Evolutionary conservation across 805 yeast species (phyloP).

Genomic region (Candida wancherniae): DNA sequence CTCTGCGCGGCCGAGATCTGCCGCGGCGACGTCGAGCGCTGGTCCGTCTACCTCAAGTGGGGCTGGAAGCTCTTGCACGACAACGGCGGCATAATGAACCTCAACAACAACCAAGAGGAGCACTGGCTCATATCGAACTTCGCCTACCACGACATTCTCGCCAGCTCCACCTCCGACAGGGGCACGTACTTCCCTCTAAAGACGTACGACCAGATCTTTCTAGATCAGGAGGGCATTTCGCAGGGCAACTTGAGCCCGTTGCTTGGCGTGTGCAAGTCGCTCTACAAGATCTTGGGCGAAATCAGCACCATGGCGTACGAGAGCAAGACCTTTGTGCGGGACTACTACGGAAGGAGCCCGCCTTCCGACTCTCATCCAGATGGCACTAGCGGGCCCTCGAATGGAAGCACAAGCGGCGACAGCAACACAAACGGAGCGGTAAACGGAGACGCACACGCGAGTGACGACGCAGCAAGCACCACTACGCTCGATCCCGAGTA

Average conservation of each 20-base stretch:
- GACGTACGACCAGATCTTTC: constrained; percentile 53
- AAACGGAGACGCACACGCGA: too few relatives aligned
- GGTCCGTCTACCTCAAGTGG: constrained; percentile 63
- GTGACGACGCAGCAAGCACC: constrained; percentile 1
- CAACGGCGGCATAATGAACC: constrained; percentile 59
- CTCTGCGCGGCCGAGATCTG: constrained; percentile 80
- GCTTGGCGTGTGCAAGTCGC: constrained; percentile 65
- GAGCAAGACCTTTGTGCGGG: constrained; percentile 31
- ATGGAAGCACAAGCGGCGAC: not conserved
- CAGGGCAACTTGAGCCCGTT: constrained; percentile 57
- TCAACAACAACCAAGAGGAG: constrained; percentile 51
- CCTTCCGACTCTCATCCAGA: too few relatives aligned
- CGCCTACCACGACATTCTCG: constrained; percentile 74
- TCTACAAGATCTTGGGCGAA: constrained; percentile 65
- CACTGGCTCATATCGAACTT: constrained; percentile 74
- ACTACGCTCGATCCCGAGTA: not conserved
- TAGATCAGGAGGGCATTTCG: constrained; percentile 29
- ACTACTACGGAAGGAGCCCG: constrained; percentile 7
- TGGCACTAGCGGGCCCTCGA: not conserved
- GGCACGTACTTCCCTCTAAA: constrained; percentile 61
- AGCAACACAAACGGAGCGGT: too few relatives aligned
- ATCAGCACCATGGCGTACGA: constrained; percentile 57
- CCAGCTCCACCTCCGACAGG: constrained; percentile 54
- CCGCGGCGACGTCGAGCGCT: constrained; percentile 71
- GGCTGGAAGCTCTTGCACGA: constrained; percentile 58